Base-by-base conservation (phyloP, 805 yeast species). In the Priceomyces castillae region DNA sequence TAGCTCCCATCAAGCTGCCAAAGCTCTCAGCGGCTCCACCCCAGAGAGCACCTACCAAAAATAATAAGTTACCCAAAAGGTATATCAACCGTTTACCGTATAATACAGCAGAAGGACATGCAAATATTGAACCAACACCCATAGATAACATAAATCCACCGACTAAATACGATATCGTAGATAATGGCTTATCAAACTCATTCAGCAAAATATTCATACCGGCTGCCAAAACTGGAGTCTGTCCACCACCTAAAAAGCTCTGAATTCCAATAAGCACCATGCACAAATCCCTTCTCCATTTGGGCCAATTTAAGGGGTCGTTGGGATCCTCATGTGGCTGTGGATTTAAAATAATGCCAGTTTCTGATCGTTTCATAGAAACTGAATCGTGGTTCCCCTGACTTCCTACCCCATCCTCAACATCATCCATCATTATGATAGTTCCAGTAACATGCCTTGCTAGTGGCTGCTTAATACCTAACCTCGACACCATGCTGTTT, bases 291-390 rank as follows among this genome's bases (percentile, higher is more conserved):
- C 83, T 64, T 33, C 77, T 66, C 79, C 82, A 77, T 6, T 70
- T 52, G 1, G 85, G 83, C 86, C 86, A 80, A 52, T 81, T 81
- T 33, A 81, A 64, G 2, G 86, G 86, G 49, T 81, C 86, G 51
- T 81, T 80, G 3, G 83, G 82, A 48, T 75, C 66, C 50, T 80
- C 77, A 30, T 76, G 78, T 4, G 86, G 86, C 56, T 81, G 86
- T 0, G 86, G 86, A 42, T 69, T 61, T 28, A 81, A 60, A 26
- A 81, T 70, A 17, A 81, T 60, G 1, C 85, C 85, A 3, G 59
- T 56, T 6, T 64, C 57, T 4, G 77, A 73, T 35, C 66, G 71
- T 45, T 80, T 80, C 38, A 78, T 56, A 0, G 66, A 42, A 12
- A 46, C 31, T 3, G 51, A 44, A 22, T 48, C 57, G 18, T 44